Base-by-base conservation (phyloP, 139 green algal species). In the Chlorokybus atmophyticus region DNA sequence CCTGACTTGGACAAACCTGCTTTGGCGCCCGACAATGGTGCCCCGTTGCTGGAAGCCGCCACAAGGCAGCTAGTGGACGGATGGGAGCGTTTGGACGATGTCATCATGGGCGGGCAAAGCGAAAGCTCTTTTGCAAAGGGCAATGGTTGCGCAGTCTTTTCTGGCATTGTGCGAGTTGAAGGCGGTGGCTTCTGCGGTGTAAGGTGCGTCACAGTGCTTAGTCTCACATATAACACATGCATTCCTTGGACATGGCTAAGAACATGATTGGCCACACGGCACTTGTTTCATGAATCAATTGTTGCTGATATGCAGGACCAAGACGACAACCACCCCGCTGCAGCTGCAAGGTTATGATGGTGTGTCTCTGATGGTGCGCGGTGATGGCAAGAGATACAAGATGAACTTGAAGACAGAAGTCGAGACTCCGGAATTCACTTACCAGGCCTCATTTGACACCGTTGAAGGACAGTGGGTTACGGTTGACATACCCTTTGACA, bases 361-460 rank as follows among this genome's bases (percentile, higher is more conserved):
- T n/a, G 47, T 67, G n/a, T 27, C 62, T 32, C 61, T 93, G 48
- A 60, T 75, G 2, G 35, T 92, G 17, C 74, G 57, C 14, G 82
- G 82, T 17, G 71, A 88, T 42, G 82, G 82, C 0, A 70, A 82
- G 67, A 74, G 87, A 1, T 94, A 91, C 79, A 94, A 94, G 74
- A 57, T 84, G 55, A 88, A 87, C 56, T 49, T 94, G 35, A 44
- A 21, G 10, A 44, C 35, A 14, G n/a, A n/a, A n/a, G n/a, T n/a
- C n/a, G n/a, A n/a, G n/a, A n/a, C n/a, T n/a, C n/a, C 10, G 35
- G 54, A 61, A 17, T 61, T 61, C 17, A 23, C 21, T 24, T 61
- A 61, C 32, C 54, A 61, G 54, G 54, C 54, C 17, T 52, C 25
- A 24, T 51, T 61, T 29, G 54, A 61, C 39, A 61, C 54, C 5